Evolutionary conservation across 2,329 filamentous ascomycete species (phyloP).

Genomic region (Aspergillus fumigatus): DNA sequence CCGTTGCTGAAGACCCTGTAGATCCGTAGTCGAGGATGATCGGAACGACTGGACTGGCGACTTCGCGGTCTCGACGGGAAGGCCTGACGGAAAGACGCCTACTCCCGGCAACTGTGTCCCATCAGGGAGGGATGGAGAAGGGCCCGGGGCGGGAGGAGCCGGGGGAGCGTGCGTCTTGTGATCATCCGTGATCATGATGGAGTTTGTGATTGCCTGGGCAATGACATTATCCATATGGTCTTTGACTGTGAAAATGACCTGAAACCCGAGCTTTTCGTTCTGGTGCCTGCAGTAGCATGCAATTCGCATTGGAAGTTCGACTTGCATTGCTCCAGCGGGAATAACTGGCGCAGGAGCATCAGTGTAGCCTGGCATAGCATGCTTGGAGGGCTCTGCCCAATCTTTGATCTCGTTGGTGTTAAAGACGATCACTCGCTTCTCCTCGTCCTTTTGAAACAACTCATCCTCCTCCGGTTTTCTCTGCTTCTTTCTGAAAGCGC

Average conservation of each 20-base stretch:
- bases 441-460: constrained; percentile 75
- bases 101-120: constrained; percentile 40
- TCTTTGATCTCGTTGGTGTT: constrained; percentile 85
- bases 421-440: constrained; percentile 80
- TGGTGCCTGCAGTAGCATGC: constrained; percentile 97
- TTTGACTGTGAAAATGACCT: constrained; percentile 91
- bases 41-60: constrained; percentile 42
- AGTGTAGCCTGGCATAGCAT: constrained; percentile 46
- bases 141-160: constrained; percentile 30
- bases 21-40: constrained; percentile 59
- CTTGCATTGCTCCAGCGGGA: constrained; percentile 63
- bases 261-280: constrained; percentile 85
- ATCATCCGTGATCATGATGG: constrained; percentile 96
- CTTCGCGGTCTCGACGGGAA: constrained; percentile 28
- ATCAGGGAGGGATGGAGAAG: constrained; percentile 34
- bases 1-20: constrained; percentile 55
- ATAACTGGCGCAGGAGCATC: constrained; percentile 26
- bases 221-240: constrained; percentile 71
- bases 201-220: constrained; percentile 77
- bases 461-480: constrained; percentile 92
- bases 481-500: constrained; percentile 85
- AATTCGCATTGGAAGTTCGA: constrained; percentile 89
- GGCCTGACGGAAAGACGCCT: constrained; percentile 39
- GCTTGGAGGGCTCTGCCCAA: constrained; percentile 62
- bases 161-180: constrained; percentile 74